A percentile compares a stretch with the other conserved stretches of the same genome.
Conservation (phyloP, 176 grass and related monocot genomes). For the Bolboschoenus planiculmis region DNA sequence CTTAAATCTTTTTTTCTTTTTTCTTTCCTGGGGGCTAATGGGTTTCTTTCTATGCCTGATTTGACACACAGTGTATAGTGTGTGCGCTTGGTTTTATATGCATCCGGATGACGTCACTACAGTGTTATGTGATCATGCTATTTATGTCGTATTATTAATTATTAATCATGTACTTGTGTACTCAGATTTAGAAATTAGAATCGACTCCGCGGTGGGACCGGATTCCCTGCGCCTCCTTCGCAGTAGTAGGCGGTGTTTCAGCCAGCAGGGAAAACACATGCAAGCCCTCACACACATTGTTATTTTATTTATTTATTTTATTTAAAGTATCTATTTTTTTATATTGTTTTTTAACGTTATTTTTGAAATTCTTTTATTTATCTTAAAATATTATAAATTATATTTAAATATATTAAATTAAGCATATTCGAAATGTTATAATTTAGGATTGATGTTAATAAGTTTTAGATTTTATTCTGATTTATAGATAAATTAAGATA, state of each 20-base stretch:
- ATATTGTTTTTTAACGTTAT: too few relatives aligned
- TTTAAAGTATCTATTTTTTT: too few relatives aligned
- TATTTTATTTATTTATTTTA: too few relatives aligned
- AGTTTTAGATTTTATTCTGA: too few relatives aligned
- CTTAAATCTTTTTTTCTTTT: background rate
- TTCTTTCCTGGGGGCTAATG: background rate
- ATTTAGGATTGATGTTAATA: too few relatives aligned
- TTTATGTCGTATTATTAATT: constrained; percentile 26
- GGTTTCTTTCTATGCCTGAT: constrained; percentile 7
- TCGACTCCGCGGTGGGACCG: background rate
- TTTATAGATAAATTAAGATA: too few relatives aligned
- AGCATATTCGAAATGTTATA: too few relatives aligned
- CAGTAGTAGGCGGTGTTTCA: background rate
- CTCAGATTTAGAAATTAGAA: background rate
- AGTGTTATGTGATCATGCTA: constrained; percentile 31
- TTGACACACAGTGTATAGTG: constrained; percentile 15
- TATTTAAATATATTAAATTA: too few relatives aligned
- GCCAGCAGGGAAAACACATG: too few relatives aligned
- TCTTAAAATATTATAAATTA: too few relatives aligned
- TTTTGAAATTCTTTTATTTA: too few relatives aligned
- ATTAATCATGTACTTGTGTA: constrained; percentile 12
- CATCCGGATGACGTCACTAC: constrained; percentile 24
- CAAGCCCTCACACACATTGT: too few relatives aligned
- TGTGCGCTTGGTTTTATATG: constrained; percentile 7
- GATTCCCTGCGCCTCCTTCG: background rate